phyloP scores from a whole-genome alignment of 75 land plant genomes.

The Ceratopteris richardii region DNA sequence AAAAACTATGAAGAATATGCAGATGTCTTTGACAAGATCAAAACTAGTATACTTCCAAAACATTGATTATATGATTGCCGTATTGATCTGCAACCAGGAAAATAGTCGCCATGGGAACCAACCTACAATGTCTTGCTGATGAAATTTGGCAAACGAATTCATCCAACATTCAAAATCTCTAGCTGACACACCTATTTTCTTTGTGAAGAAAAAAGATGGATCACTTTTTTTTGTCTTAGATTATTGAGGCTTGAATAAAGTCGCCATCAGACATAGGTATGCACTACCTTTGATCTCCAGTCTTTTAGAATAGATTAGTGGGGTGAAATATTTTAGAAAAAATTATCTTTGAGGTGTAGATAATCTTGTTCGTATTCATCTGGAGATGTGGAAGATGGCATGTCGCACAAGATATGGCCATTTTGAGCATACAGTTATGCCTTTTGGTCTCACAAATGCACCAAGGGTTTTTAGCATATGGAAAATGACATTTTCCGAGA shows the following conservation, averaged over 20 bases:
- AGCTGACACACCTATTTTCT: slow-evolving; percentile 4
- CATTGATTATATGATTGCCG: slow-evolving; percentile 4
- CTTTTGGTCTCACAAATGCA: too few relatives aligned
- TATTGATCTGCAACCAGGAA: slow-evolving; percentile 4
- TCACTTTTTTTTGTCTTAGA: slow-evolving; percentile 14
- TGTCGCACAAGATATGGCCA: slow-evolving; percentile 5
- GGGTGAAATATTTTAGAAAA: slow-evolving; percentile 5
- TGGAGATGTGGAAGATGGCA: not conserved
- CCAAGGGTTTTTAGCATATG: not conserved
- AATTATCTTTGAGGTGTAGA: slow-evolving; percentile 7
- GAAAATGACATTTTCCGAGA: slow-evolving; percentile 7
- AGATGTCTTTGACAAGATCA: not conserved
- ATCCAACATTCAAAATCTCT: slow-evolving; percentile 6
- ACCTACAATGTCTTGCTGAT: not conserved
- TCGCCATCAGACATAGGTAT: slow-evolving; percentile 7
- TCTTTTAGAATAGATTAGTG: slow-evolving; percentile 2
- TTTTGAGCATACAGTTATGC: too few relatives aligned
- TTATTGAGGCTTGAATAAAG: slow-evolving; percentile 11
- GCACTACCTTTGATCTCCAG: slow-evolving; percentile 4
- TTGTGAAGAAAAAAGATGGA: slow-evolving; percentile 25
- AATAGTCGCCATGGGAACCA: not conserved
- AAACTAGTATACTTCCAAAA: not conserved
- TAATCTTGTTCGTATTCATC: slow-evolving; percentile 2
- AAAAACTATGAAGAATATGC: not conserved
- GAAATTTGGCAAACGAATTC: not conserved